These are phyloP conservation scores for Melampsora larici-populina DNA, from an alignment of 1,284 basidiomycete species.

Conservation along the genomic window DNA sequence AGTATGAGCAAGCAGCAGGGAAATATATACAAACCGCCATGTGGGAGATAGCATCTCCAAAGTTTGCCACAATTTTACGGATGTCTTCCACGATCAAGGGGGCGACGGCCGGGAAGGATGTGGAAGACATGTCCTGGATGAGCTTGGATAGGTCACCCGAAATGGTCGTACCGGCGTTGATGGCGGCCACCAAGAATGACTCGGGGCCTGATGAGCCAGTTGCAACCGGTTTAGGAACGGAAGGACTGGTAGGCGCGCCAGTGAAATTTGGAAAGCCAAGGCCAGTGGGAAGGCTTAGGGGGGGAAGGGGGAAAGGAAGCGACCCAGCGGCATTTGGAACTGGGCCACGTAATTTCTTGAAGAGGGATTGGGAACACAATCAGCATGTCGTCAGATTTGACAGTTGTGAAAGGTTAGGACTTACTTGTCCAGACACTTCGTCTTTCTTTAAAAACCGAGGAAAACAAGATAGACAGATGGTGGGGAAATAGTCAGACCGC, in stretches of 20 bases:
- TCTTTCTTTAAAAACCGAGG: too few species aligned
- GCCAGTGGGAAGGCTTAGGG: not conserved
- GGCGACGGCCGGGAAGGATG: not conserved
- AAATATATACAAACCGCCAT: not conserved
- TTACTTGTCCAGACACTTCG: too few species aligned
- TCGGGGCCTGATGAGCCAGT: not conserved
- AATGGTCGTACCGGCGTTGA: not conserved
- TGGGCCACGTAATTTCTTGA: too few species aligned
- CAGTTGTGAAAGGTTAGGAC: too few species aligned
- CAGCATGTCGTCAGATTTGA: too few species aligned
- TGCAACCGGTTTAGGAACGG: not conserved
- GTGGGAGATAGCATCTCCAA: constrained; percentile 1
- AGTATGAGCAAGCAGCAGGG: too few species aligned
- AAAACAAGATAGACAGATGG: too few species aligned
- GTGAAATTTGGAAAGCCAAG: not conserved
- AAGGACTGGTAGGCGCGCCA: not conserved
- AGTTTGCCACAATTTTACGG: not conserved
- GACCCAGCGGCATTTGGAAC: not conserved
- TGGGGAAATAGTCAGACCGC: too few species aligned
- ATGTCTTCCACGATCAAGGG: not conserved
- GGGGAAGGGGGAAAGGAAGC: not conserved
- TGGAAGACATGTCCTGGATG: not conserved
- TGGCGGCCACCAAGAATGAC: not conserved
- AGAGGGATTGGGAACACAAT: too few species aligned
- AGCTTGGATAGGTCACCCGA: constrained; percentile 1